Conservation (phyloP, 495 filamentous ascomycete genomes). For the Hyaloscypha bicolor region DNA sequence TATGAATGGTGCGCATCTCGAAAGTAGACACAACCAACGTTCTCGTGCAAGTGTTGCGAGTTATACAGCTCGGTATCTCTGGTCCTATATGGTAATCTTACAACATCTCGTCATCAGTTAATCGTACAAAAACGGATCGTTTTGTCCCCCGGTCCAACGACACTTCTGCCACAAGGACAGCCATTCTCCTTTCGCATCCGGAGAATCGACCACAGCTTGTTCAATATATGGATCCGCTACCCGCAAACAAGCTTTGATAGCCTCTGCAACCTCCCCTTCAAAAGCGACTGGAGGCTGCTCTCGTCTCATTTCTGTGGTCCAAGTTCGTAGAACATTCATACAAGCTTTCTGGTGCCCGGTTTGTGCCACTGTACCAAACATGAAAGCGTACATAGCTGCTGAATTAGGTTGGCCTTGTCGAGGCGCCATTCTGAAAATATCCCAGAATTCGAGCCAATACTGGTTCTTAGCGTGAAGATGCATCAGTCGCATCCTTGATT, state of each 20-base stretch:
- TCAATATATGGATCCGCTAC: slow-evolving; percentile 53
- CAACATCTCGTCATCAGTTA: slow-evolving; percentile 4
- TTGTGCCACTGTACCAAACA: slow-evolving; percentile 55
- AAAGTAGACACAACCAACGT: neutral
- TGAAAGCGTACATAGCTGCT: slow-evolving; percentile 53
- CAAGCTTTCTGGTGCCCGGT: slow-evolving; percentile 48
- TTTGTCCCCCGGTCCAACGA: neutral
- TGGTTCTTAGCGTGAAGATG: slow-evolving; percentile 39
- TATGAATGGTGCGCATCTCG: neutral
- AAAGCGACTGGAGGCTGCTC: slow-evolving; percentile 57
- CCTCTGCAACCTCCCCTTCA: slow-evolving; percentile 41
- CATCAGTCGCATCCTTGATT: slow-evolving; percentile 52
- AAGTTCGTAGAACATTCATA: slow-evolving; percentile 50
- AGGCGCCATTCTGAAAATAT: slow-evolving; percentile 59
- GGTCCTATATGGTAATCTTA: neutral
- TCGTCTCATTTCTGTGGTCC: slow-evolving; percentile 57
- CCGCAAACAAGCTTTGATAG: slow-evolving; percentile 52
- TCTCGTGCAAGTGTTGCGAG: neutral
- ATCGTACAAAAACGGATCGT: neutral
- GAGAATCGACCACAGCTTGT: neutral
- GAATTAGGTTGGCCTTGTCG: slow-evolving; percentile 52
- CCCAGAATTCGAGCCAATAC: slow-evolving; percentile 62
- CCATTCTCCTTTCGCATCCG: slow-evolving; percentile 27
- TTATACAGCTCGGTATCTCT: neutral
- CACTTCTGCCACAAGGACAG: slow-evolving; percentile 22